A percentile compares a stretch with the other conserved stretches of the same genome.
Conservation (phyloP, 805 yeast genomes). For the Scheffersomyces stipitis region DNA sequence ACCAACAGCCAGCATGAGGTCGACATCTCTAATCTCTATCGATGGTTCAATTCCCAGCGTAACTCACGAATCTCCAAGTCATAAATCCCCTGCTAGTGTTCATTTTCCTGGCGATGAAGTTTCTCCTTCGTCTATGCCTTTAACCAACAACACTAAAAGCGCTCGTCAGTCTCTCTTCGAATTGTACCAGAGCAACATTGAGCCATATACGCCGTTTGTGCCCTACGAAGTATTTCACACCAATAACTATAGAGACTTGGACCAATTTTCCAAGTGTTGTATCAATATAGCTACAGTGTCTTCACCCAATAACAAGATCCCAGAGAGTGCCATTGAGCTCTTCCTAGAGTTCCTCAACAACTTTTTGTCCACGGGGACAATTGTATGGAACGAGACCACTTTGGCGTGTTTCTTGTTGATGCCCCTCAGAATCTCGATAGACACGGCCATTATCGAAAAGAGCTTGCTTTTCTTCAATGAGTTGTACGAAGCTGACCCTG, state of each 20-base stretch:
- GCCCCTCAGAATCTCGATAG: slow-evolving; percentile 12
- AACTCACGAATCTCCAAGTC: not conserved
- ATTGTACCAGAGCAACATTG: slow-evolving; percentile 11
- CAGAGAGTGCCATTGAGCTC: not conserved
- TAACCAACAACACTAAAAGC: not conserved
- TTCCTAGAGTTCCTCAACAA: not conserved
- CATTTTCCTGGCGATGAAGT: not conserved
- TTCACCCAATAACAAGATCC: slow-evolving; percentile 1
- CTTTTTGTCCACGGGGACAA: slow-evolving; percentile 1
- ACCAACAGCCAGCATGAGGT: not conserved
- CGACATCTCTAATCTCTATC: not conserved
- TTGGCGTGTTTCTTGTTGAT: slow-evolving; percentile 17
- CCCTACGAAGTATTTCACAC: slow-evolving; percentile 9
- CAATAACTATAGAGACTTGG: slow-evolving; percentile 3
- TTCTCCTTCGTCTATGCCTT: not conserved
- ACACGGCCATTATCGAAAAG: slow-evolving; percentile 4
- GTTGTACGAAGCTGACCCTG: slow-evolving; percentile 3
- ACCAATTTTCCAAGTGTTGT: slow-evolving; percentile 16
- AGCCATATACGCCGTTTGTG: slow-evolving; percentile 19
- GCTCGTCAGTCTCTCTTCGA: not conserved
- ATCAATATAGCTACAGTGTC: slow-evolving; percentile 12
- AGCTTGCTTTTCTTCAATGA: slow-evolving; percentile 12
- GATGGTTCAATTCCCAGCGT: not conserved
- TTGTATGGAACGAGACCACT: slow-evolving; percentile 12
- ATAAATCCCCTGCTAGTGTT: not conserved